Conservation (phyloP, 2,329 filamentous ascomycete genomes). For the Fusarium pseudonygamai region DNA sequence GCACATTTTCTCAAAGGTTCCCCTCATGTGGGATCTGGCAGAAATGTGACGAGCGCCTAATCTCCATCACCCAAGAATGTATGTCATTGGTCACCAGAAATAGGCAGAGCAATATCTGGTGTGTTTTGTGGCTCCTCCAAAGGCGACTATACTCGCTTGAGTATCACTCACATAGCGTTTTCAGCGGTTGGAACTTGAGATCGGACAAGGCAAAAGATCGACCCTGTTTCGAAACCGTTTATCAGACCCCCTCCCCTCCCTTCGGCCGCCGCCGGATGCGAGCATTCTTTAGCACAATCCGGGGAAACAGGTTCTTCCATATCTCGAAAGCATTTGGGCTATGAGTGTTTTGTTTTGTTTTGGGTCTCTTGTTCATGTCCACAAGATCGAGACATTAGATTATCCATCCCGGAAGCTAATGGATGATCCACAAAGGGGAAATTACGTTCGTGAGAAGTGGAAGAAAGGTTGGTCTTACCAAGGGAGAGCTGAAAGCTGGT, state of each 20-base stretch:
- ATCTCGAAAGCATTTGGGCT: neutral
- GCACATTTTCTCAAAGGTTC: neutral
- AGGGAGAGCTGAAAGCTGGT: conserved; percentile 29
- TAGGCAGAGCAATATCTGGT: conserved; percentile 1
- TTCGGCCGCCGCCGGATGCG: neutral
- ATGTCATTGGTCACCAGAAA: conserved; percentile 23
- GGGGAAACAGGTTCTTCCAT: conserved; percentile 6
- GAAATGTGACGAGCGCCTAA: conserved; percentile 12
- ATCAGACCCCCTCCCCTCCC: neutral
- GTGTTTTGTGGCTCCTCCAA: conserved; percentile 10
- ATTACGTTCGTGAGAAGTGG: conserved; percentile 5
- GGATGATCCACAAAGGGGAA: conserved; percentile 1
- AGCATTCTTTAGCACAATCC: conserved; percentile 16
- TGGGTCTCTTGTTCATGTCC: neutral
- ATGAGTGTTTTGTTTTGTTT: neutral
- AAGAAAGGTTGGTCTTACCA: conserved; percentile 11
- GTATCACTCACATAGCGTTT: conserved; percentile 4
- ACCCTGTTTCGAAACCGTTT: neutral
- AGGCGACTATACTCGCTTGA: conserved; percentile 22
- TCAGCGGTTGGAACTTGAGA: neutral
- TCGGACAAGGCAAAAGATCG: neutral
- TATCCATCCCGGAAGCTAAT: neutral
- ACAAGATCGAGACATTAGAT: conserved; percentile 2
- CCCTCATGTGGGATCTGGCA: neutral
- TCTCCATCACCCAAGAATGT: neutral